Percentiles rank a stretch among this genome's conserved stretches.
phyloP scores from a whole-genome alignment of 2,329 filamentous ascomycete species.

The Pestalotiopsis sp. region DNA sequence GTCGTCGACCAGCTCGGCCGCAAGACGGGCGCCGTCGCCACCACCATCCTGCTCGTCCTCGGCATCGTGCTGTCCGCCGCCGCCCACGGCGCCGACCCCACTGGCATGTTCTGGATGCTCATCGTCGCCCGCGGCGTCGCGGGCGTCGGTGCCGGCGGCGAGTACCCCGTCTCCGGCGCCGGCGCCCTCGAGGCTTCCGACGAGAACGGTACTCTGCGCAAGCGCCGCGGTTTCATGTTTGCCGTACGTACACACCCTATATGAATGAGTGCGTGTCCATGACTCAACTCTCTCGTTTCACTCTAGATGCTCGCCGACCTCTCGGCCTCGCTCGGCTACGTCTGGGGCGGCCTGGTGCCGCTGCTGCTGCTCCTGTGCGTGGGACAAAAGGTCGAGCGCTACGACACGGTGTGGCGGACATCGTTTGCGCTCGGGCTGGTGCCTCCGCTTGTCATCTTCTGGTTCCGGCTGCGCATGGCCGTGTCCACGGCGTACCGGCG shows the following conservation, averaged over 20 bases:
- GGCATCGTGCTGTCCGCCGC: conserved; percentile 50
- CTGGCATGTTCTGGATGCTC: conserved; percentile 54
- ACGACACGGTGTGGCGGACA: conserved; percentile 51
- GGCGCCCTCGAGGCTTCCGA: conserved; percentile 57
- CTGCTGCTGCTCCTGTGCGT: conserved; percentile 54
- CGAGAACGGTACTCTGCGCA: conserved; percentile 45
- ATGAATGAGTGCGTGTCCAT: background rate
- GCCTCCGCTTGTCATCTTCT: conserved; percentile 52
- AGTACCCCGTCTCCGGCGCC: conserved; percentile 54
- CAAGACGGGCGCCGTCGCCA: conserved; percentile 47
- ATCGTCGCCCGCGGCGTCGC: conserved; percentile 43
- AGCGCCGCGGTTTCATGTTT: conserved; percentile 56
- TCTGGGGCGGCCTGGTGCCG: conserved; percentile 51
- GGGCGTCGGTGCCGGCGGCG: conserved; percentile 47
- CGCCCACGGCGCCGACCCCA: conserved; percentile 38
- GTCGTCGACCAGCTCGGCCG: conserved; percentile 53
- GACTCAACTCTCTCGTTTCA: background rate
- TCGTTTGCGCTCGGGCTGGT: conserved; percentile 52
- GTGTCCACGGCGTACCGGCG: conserved; percentile 51
- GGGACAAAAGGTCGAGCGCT: conserved; percentile 42
- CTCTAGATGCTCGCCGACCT: conserved; percentile 50
- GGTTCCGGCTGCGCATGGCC: conserved; percentile 54
- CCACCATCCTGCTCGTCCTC: conserved; percentile 48
- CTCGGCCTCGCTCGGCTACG: conserved; percentile 52
- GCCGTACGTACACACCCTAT: conserved; percentile 27